Base-by-base conservation (phyloP, 768 basidiomycete species). In the Sarcomyxa edulis region DNA sequence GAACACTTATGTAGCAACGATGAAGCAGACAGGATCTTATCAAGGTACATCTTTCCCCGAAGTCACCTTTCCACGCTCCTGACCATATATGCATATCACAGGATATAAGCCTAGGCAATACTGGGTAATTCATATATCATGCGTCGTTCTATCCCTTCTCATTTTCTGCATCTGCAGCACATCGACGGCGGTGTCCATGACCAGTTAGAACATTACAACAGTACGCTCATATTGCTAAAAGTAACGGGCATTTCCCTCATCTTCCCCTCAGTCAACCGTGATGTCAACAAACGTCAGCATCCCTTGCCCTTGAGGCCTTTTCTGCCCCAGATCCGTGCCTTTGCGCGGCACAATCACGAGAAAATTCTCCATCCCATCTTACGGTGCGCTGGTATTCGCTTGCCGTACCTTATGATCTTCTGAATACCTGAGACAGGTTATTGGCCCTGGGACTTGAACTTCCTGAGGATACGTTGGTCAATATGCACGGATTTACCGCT, bases 121-220 rank as follows among this genome's bases (percentile, higher is more conserved):
- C 35, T 80, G 75, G 75, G 77, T 76, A 45, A 6, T 59, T 48
- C n/a, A 10, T 12, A 33, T 11, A n/a, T 7, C 5, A 27, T 14
- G 29, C 27, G 11, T 11, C 10, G 21, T n/a, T 25, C 32, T 8
- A 28, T 24, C 10, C 33, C 7, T 16, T 39, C 28, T 15, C 25
- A 1, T 26, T 24, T 22, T 18, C 10, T 28, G 21, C 20, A 10
- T 22, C 14, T 4, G 16, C 21, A 84, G 81, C 74, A 76, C 34
- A 72, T 83, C 31, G 76, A 74, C 27, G 69, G 68, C 8, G 81
- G 81, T 5, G 72, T 84, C 18, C 67, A 56, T 12, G 82, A 84
- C 49, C 77, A 81, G 46, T 47, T 81, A 12, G 81, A 84, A 48
- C 63, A 72, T 35, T 83, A 84, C 48, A 78, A 75, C 45, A 65